A percentile compares a stretch with the other conserved stretches of the same genome.
Conservation (phyloP, 352 stramenopile species). For the Pythium aristosporum region DNA sequence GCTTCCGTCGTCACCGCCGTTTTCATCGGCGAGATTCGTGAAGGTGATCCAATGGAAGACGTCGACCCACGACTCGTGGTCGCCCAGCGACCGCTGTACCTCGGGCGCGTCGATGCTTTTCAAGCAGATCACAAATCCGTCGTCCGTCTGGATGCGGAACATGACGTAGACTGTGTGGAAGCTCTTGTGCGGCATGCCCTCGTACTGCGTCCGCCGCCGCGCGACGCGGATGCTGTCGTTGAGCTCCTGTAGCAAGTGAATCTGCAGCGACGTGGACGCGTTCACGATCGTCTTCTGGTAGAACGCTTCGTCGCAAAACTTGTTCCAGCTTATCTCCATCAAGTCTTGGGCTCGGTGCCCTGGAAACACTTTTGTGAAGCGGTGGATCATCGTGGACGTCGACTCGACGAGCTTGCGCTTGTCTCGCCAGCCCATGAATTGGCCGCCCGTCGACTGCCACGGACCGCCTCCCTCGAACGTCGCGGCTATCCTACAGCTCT, state of each 20-base stretch:
- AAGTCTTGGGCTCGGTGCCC: slow-evolving; percentile 1
- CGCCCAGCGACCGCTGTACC: slow-evolving; percentile 9
- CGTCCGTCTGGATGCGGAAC: slow-evolving; percentile 63
- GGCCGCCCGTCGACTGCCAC: slow-evolving; percentile 20
- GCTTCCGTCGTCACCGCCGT: neutral
- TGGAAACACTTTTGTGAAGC: slow-evolving; percentile 18
- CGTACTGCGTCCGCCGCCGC: slow-evolving; percentile 17
- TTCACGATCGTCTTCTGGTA: slow-evolving; percentile 27
- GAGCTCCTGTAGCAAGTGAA: slow-evolving; percentile 20
- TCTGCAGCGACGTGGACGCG: slow-evolving; percentile 19
- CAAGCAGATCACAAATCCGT: slow-evolving; percentile 69
- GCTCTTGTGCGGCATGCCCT: slow-evolving; percentile 12
- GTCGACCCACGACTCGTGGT: slow-evolving; percentile 27
- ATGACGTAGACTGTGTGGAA: slow-evolving; percentile 69
- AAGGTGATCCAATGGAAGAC: slow-evolving; percentile 28
- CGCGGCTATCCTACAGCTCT: slow-evolving; percentile 19
- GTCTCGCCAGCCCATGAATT: slow-evolving; percentile 30
- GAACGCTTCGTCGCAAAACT: slow-evolving; percentile 18
- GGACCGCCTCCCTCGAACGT: slow-evolving; percentile 15
- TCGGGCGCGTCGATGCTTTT: slow-evolving; percentile 59
- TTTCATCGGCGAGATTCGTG: neutral
- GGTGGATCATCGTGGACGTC: slow-evolving; percentile 23
- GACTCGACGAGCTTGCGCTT: slow-evolving; percentile 21
- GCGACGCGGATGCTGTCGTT: slow-evolving; percentile 19
- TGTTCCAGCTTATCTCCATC: slow-evolving; percentile 22